phyloP scores from a whole-genome alignment of 208 protist genomes.

The Trypanosomatidae sp. region DNA sequence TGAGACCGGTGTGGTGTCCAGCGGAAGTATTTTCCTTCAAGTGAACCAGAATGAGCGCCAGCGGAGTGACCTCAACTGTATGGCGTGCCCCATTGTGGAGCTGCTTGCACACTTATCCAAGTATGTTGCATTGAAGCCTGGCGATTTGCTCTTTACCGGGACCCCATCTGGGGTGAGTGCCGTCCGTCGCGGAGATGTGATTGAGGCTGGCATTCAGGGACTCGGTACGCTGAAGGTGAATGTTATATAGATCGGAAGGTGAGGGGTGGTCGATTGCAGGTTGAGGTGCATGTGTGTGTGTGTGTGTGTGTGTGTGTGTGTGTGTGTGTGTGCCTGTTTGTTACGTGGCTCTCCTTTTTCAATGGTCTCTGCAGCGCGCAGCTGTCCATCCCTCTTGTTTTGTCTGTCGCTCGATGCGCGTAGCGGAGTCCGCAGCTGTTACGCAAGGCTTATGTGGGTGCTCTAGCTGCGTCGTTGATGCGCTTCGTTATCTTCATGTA shows the following conservation, averaged over 20 bases:
- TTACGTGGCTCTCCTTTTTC: background rate
- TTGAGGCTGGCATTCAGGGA: constrained; percentile 61
- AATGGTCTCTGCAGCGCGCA: background rate
- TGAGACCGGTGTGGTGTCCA: constrained; percentile 13
- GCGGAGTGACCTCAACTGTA: constrained; percentile 50
- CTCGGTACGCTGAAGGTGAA: constrained; percentile 49
- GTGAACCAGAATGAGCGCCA: constrained; percentile 77
- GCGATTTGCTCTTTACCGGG: constrained; percentile 88
- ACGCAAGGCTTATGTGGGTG: no score
- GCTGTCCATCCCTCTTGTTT: background rate
- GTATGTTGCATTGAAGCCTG: constrained; percentile 72
- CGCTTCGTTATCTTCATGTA: background rate
- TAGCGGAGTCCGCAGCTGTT: no score
- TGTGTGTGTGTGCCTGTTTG: background rate
- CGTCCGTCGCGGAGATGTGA: constrained; percentile 67
- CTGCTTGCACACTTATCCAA: constrained; percentile 63
- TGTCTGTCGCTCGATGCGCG: background rate
- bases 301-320: background rate
- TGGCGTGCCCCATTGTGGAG: constrained; percentile 65
- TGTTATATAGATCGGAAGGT: constrained; percentile 21
- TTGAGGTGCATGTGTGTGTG: background rate
- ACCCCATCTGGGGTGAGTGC: constrained; percentile 84
- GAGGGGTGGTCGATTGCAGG: background rate
- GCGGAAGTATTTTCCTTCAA: constrained; percentile 48
- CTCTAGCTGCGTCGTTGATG: background rate